Conservation (phyloP, 352 stramenopile genomes). For the Globisporangium camurandrum region DNA sequence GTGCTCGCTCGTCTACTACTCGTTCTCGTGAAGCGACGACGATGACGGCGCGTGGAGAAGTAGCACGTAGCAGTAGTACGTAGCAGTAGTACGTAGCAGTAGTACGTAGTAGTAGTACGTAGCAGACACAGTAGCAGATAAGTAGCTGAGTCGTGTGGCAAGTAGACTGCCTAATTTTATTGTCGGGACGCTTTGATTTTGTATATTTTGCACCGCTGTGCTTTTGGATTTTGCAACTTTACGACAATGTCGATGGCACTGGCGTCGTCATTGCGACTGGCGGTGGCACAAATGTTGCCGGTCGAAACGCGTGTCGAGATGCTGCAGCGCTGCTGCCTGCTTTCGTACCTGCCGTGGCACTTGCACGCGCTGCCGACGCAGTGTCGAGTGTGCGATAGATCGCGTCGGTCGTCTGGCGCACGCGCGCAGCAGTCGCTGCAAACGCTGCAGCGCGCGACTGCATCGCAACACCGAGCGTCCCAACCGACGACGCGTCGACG, state of each 20-base stretch:
- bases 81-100: no score
- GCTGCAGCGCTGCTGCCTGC: no score
- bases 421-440: slow-evolving; percentile 22
- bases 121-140: no score
- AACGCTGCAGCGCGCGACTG: slow-evolving; percentile 29
- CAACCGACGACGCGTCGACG: slow-evolving; percentile 15
- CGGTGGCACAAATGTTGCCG: slow-evolving; percentile 20
- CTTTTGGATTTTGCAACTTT: no score
- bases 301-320: slow-evolving; percentile 8
- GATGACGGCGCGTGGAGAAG: no score
- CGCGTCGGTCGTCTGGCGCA: slow-evolving; percentile 21
- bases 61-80: no score
- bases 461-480: slow-evolving; percentile 44
- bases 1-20: slow-evolving; percentile 11
- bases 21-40: slow-evolving; percentile 6
- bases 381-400: slow-evolving; percentile 42
- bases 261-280: background rate
- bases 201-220: no score
- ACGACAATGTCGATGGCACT: background rate
- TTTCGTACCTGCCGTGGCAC: no score
- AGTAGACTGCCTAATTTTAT: no score
- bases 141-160: no score
- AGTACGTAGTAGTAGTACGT: no score
- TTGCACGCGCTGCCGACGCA: slow-evolving; percentile 16
- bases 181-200: no score